Base-by-base conservation (phyloP, 768 basidiomycete species). In the Trametes cinnabarina region DNA sequence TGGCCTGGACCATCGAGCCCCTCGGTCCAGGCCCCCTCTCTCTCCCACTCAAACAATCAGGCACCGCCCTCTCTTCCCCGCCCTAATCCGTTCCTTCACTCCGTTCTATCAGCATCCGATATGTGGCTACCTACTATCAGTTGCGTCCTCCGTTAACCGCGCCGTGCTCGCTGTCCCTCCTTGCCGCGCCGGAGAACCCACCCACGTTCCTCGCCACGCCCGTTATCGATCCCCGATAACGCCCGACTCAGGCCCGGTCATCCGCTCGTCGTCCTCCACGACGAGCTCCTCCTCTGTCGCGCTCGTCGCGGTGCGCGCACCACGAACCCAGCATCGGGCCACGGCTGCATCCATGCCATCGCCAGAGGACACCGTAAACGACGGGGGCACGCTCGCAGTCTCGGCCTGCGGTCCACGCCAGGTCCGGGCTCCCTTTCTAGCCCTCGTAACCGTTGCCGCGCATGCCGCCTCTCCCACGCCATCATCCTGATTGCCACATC, bases 41-140 rank as follows among this genome's bases (percentile, higher is more conserved):
- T 51, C 51, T 60, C 58, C 47, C 58, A 60, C 51, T 60, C 58
- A 54, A 60, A 50, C 58, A 49, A 49, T 55, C 58, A 60, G 58
- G 58, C 58, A 60, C 58, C 47, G 47, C 55, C 47, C 37, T 19
- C 35, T 49, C 37, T 34, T 35, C 43, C 34, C 56, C 34, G 39
- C 41, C 23, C 34, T 42, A 34, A 20, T 35, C 32, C 40, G 35
- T 35, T 20, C 43, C 37, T 25, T 8, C 12, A 58, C n/a, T 28
- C 9, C 34, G 23, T 42, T 7, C n/a, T 15, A 15, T 17, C 50
- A 43, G n/a, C 11, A 3, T 11, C n/a, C 28, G n/a, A n/a, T n/a
- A n/a, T n/a, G n/a, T n/a, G n/a, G n/a, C n/a, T n/a, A n/a, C n/a
- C n/a, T n/a, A n/a, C n/a, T n/a, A n/a, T n/a, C n/a, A n/a, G n/a